phyloP scores from a whole-genome alignment of 352 stramenopile genomes.

The Globisporangium cylindrosporum region DNA sequence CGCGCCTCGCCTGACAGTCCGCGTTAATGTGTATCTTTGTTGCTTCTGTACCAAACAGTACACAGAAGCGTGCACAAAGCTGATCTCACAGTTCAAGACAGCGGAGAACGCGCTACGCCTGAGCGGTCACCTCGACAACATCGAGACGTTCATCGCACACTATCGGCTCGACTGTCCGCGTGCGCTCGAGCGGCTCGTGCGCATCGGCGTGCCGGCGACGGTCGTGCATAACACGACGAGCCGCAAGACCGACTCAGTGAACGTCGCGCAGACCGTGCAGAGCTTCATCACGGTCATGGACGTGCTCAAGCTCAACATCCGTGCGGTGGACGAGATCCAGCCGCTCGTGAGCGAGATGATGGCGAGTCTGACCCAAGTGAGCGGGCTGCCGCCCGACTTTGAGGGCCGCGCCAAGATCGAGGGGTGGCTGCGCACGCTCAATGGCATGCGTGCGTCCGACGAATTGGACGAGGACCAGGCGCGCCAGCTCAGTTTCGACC shows the following conservation, averaged over 20 bases:
- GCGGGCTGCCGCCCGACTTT: constrained; percentile 93
- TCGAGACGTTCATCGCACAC: constrained; percentile 90
- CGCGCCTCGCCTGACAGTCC: background rate
- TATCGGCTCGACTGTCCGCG: constrained; percentile 97
- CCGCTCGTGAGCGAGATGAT: constrained; percentile 96
- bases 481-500: constrained; percentile 94
- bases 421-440: constrained; percentile 95
- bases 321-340: constrained; percentile 97
- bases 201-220: constrained; percentile 91
- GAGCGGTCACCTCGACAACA: constrained; percentile 59
- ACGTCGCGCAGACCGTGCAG: constrained; percentile 94
- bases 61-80: constrained; percentile 94
- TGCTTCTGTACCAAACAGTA: constrained; percentile 63
- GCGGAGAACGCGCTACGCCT: constrained; percentile 91
- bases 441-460: constrained; percentile 95
- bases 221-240: constrained; percentile 86
- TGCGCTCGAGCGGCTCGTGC: constrained; percentile 92
- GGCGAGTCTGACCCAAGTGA: constrained; percentile 91
- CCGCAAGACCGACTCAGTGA: constrained; percentile 84
- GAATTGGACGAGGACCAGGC: constrained; percentile 95
- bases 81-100: constrained; percentile 98
- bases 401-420: constrained; percentile 92
- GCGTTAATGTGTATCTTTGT: background rate
- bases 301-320: constrained; percentile 96
- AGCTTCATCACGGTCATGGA: constrained; percentile 99